Base-by-base conservation (phyloP, 768 basidiomycete species). In the Xerocomellus amylosporus region DNA sequence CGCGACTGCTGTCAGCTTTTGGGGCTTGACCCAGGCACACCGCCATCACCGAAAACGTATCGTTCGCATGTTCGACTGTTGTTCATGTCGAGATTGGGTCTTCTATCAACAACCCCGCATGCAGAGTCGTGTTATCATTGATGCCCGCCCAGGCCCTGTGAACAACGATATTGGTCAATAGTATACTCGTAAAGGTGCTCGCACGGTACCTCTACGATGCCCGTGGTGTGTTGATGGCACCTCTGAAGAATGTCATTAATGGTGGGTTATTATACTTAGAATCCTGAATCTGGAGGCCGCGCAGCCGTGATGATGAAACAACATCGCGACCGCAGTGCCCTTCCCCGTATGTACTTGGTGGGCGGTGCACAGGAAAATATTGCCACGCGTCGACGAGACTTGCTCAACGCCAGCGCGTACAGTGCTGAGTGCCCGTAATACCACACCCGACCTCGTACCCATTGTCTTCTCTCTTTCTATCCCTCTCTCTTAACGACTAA, bases 401-500 rank as follows among this genome's bases (percentile, higher is more conserved):
- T 58, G 58, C 49, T 59, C 62, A 36, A 53, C 53, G 61, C 58
- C 63, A 67, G 79, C 77, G 26, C 39, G 33, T 19, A 37, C 48
- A 30, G 80, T 79, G 73, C 81, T 70, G 82, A 78, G 80, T 81
- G 75, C 76, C 62, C 54, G 54, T 47, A 49, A 57, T 47, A 63
- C 65, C 61, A 61, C 50, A 33, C 40, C 31, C 40, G 28, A 41
- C 60, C 17, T 44, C 37, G 9, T 19, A 28, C 36, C 19, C 41
- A 40, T 34, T 0, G n/a, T 55, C 45, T 24, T 22, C 37, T 49
- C 33, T 17, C 24, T 46, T 20, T 34, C 37, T 22, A 41, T 20
- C 22, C 54, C 13, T 26, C 26, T 44, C n/a, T 56, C 34, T 46
- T 55, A n/a, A 72, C 69, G 74, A 77, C 71, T 77, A 75, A 86